Base-by-base conservation (phyloP, 2,329 filamentous ascomycete species). In the Cladobotryum mycophilum region DNA sequence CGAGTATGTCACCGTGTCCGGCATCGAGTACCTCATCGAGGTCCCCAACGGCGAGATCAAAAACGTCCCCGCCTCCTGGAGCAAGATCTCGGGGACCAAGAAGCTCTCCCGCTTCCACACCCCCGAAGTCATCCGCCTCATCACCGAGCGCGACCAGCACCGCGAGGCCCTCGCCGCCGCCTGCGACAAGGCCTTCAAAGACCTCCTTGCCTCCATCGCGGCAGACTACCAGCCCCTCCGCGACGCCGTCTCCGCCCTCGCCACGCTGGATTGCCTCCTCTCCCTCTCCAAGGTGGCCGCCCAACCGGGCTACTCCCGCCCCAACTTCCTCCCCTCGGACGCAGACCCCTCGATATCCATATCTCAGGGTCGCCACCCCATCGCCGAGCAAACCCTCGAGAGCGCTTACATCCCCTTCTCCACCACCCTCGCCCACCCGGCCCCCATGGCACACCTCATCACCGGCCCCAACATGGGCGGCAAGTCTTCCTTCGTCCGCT, bases 401-500 rank as follows among this genome's bases (percentile, higher is more conserved):
- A 82, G 88, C 58, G 78, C 82, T 47, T 99, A 97, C 69, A 95
- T 99, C 52, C 92, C 93, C 43, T 99, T 99, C 69, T 82, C 86
- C 61, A 86, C 89, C 11, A 72, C 80, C 2, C 80, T 97, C 43
- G 78, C 81, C n/a, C 79, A 82, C 3, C 78, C 82, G 1, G 65
- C 75, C 1, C 80, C 82, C 0, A 79, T 88, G 5, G 89, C 89
- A 2, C 81, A 96, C 58, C 84, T 97, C 50, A 85, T 99, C 61
- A 99, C 93, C 0, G 93, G 93, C 0, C 93, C 93, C 30, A 99
- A 99, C 72, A 99, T 99, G 93, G 93, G 93, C 61, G 93, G 93
- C 51, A 99, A 99, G 66, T 96, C 89, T n/a, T 93, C 87, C 52
- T 99, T 96, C 67, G 92, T 99, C 18, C 89, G 93, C 48, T 88